Evolutionary conservation across 257 asterid genomes (phyloP).

Genomic region (Capsicum baccatum): DNA sequence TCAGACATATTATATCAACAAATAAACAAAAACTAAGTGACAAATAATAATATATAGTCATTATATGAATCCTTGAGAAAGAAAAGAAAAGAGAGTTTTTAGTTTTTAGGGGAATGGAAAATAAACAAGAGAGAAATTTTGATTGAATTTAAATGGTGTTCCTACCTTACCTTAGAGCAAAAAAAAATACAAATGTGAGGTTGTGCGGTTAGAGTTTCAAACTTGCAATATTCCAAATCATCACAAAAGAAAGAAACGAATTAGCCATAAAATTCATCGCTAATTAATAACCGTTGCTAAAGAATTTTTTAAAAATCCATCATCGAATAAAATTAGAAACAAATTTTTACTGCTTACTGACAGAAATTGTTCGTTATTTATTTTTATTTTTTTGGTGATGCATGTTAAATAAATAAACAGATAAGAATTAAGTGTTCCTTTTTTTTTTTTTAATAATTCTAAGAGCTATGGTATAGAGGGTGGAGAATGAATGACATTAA

Average conservation of each 20-base stretch:
- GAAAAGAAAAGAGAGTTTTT: neutral
- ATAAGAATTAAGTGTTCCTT: too few relatives aligned
- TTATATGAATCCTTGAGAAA: neutral
- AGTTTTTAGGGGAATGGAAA: neutral
- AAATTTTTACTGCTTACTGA: too few relatives aligned
- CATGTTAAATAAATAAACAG: too few relatives aligned
- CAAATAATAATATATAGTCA: neutral
- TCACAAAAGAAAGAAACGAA: too few relatives aligned
- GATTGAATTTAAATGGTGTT: neutral
- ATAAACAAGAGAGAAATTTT: neutral
- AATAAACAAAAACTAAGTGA: neutral
- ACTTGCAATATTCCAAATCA: too few relatives aligned
- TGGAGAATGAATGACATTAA: slow-evolving; percentile 16
- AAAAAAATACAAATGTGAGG: too few relatives aligned
- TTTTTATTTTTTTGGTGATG: neutral
- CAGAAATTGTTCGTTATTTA: neutral
- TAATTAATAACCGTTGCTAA: neutral
- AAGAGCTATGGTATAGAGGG: neutral
- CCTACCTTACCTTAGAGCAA: too few relatives aligned
- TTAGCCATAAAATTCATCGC: neutral
- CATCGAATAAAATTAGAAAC: neutral
- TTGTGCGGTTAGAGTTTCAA: too few relatives aligned
- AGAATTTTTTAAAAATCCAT: neutral
- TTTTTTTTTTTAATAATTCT: too few relatives aligned
- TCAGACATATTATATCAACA: neutral